Evolutionary conservation across 768 basidiomycete species (phyloP), one percentile per base, ranked within the genome.

Genomic region (Leucocoprinus leucothites): DNA sequence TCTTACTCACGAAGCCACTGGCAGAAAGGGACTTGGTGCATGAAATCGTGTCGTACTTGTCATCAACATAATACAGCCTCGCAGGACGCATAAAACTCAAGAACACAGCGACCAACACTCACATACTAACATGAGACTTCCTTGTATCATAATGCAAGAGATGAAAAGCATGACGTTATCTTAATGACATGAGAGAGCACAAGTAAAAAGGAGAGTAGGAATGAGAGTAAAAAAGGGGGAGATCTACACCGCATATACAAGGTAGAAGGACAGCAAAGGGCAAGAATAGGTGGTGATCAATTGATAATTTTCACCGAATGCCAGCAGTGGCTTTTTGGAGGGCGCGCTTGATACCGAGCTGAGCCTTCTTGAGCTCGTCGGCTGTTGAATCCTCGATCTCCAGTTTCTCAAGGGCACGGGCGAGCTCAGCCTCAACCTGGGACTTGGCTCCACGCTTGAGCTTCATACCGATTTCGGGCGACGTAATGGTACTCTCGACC

Each of bases 311-410:
- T 85, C 71, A 92, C 77, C 91, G 87, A 70, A 92, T 84, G 60
- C 91, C 88, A 65, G 91, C 89, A 51, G 91, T 93, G 50, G 94
- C 96, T 82, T 98, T 99, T 82, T 98, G 95, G 70, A 99, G 82
- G 58, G 95, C 91, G 67, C 96, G 88, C 80, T 95, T 96, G 75
- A 98, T 93, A 69, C 85, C 79, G 61, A 99, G 83, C 73, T 98
- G 93, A 57, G 92, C 89, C 77, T 96, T 97, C 76, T 89, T 91
- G 67, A 99, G 84, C 74, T 99, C 94, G 71, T 98, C 97, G 52
- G 86, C 85, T 26, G 89, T 79, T 58, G 92, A 91, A 57, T 96
- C 92, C 78, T 97, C 96, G 59, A 97, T 91, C 82, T 98, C 97
- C 69, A 99, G 81, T 79, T 94, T 94, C 86, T 98, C 97, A 47